These are phyloP conservation scores for Crepidotus variabilis DNA, from an alignment of 768 basidiomycete species.

Conservation along the genomic window DNA sequence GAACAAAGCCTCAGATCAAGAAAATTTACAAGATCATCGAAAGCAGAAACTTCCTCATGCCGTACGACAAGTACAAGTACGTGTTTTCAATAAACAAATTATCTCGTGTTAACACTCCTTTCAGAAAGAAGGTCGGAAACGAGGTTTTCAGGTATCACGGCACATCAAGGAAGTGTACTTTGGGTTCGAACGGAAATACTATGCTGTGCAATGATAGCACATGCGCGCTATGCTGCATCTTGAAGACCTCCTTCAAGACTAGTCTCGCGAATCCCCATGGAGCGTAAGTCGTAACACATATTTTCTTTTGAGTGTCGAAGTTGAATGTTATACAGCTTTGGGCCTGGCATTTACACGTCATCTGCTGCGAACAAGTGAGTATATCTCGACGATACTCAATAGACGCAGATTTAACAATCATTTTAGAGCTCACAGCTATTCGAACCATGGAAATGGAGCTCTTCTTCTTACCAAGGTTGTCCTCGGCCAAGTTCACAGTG, in stretches of 20 bases:
- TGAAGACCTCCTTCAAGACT: conserved; percentile 29
- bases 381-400: not conserved
- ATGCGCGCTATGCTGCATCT: conserved; percentile 24
- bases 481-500: conserved; percentile 20
- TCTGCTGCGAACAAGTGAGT: conserved; percentile 27
- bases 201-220: conserved; percentile 17
- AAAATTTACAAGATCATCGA: conserved; percentile 28
- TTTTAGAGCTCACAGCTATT: conserved; percentile 21
- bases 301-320: not conserved
- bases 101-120: not conserved
- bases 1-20: conserved; percentile 14
- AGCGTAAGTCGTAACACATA: conserved; percentile 16
- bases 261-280: conserved; percentile 23
- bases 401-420: not conserved
- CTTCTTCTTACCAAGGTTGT: conserved; percentile 27
- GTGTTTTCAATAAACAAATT: not conserved
- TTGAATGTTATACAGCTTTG: not conserved
- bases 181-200: conserved; percentile 19
- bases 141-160: conserved; percentile 30
- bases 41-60: conserved; percentile 16
- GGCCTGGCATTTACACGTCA: conserved; percentile 24
- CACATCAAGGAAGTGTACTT: conserved; percentile 21
- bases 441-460: conserved; percentile 15
- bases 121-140: conserved; percentile 20
- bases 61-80: conserved; percentile 23